Base-by-base conservation (phyloP, 306 rosid species). In the Vigna trinervia region DNA sequence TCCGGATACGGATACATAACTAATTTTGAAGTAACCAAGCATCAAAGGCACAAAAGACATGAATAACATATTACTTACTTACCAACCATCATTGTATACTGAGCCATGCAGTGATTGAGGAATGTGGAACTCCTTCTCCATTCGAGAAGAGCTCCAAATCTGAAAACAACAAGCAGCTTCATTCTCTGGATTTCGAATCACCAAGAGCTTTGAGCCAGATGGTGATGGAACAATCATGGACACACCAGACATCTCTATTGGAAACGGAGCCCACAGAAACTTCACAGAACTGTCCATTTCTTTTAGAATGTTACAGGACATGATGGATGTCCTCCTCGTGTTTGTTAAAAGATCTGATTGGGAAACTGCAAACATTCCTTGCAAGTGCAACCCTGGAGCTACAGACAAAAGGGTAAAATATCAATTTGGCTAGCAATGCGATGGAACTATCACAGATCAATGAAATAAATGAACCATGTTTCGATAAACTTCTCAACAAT, bases 221-320 rank as follows among this genome's bases (percentile, higher is more conserved):
- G 96, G 97, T 0, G 98, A 93, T 47, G 97, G 97, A 84, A 87
- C 85, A 70, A 91, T 75, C 69, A 80, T 54, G 69, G 91, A 90
- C 50, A 85, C 88, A 57, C 90, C 94, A 0, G 76, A 67, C 87
- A 90, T 87, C 87, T 90, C 92, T 26, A 86, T 51, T 58, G 98
- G 97, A 86, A 94, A 94, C 11, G 94, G 91, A 70, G 89, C 66
- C 97, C 98, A 91, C 17, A 73, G 82, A 78, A 94, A 91, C 45
- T 86, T 80, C 26, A 83, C 88, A 41, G 82, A 81, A 32, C 12
- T 61, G 0, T 81, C 38, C 53, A 64, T 86, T 77, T 75, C 91
- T 81, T 88, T 78, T 12, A 75, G 67, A 71, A 94, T 64, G 54
- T 80, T 81, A 64, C 90, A 79, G 28, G 91, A 90, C 28, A 87